Evolutionary conservation across 805 yeast species (phyloP).

Genomic region (Starmerella ratchasimensis): DNA sequence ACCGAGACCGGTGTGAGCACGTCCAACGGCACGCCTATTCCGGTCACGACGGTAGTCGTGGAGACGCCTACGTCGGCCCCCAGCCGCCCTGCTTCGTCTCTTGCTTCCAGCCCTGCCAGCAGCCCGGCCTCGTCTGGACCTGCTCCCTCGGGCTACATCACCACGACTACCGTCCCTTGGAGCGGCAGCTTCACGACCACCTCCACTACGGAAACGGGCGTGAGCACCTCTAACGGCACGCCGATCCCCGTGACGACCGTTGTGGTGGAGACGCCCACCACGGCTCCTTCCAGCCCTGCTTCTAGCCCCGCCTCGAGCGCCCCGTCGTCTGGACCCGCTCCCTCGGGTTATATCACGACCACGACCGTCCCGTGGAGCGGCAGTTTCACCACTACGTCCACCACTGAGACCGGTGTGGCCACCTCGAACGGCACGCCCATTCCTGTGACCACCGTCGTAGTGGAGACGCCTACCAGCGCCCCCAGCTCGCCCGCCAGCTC

Average conservation of each 20-base stretch:
- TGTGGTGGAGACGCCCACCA: not conserved
- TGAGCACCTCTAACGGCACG: not conserved
- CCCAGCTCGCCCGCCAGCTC: not conserved
- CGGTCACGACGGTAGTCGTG: not conserved
- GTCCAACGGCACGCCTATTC: not conserved
- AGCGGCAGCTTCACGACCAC: not conserved
- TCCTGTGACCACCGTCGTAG: not conserved
- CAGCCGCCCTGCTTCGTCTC: too few species aligned
- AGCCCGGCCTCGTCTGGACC: not conserved
- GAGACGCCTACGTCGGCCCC: constrained; percentile 1
- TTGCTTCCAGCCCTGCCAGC: not conserved
- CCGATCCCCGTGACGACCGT: not conserved
- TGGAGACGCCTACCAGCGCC: constrained; percentile 2
- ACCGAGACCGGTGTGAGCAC: not conserved
- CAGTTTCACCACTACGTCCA: not conserved
- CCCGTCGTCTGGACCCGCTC: not conserved
- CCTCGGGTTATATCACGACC: not conserved
- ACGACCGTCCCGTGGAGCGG: not conserved
- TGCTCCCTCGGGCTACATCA: not conserved
- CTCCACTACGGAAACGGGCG: not conserved
- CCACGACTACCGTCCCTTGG: constrained; percentile 1
- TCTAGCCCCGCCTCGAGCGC: not conserved
- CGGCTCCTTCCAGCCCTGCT: not conserved
- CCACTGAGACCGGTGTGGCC: too few species aligned
- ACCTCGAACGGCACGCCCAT: too few species aligned